These are phyloP conservation scores for Arabis hirsuta DNA, from an alignment of 345 rosid genomes.

Conservation along the genomic window DNA sequence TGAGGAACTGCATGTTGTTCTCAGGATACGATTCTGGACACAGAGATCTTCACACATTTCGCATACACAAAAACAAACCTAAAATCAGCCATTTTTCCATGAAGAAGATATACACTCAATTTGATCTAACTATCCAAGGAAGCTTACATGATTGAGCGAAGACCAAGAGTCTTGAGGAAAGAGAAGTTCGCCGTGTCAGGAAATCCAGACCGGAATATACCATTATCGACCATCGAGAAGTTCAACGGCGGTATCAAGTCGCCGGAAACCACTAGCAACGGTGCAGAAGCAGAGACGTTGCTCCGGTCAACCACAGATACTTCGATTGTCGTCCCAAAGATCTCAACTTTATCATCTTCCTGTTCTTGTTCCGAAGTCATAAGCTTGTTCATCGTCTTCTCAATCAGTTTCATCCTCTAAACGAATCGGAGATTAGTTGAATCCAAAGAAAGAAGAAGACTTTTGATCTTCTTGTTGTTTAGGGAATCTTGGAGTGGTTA, in stretches of 20 bases:
- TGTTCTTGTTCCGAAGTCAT: slow-evolving; percentile 12
- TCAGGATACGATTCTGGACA: slow-evolving; percentile 96
- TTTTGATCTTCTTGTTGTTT: neutral
- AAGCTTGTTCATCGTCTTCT: slow-evolving; percentile 39
- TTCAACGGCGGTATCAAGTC: slow-evolving; percentile 81
- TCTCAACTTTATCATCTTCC: slow-evolving; percentile 2
- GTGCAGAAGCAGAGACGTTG: slow-evolving; percentile 32
- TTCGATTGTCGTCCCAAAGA: slow-evolving; percentile 51
- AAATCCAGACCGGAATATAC: slow-evolving; percentile 95
- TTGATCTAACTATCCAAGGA: neutral
- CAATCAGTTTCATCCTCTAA: slow-evolving; percentile 38
- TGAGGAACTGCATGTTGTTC: slow-evolving; percentile 70
- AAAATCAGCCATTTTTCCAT: slow-evolving; percentile 12
- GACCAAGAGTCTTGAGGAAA: slow-evolving; percentile 81
- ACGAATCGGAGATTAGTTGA: neutral
- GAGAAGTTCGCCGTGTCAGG: slow-evolving; percentile 90
- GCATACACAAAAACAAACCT: slow-evolving; percentile 18
- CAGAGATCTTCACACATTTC: slow-evolving; percentile 57
- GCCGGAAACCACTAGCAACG: slow-evolving; percentile 40
- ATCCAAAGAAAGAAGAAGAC: neutral
- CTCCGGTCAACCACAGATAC: slow-evolving; percentile 59
- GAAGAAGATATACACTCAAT: neutral
- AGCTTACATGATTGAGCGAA: slow-evolving; percentile 92
- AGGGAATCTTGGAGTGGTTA: neutral
- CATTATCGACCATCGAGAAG: slow-evolving; percentile 93